Percentiles rank a stretch among this genome's conserved stretches.
Conservation (phyloP, 345 rosid species). For the Lagerstroemia speciosa region DNA sequence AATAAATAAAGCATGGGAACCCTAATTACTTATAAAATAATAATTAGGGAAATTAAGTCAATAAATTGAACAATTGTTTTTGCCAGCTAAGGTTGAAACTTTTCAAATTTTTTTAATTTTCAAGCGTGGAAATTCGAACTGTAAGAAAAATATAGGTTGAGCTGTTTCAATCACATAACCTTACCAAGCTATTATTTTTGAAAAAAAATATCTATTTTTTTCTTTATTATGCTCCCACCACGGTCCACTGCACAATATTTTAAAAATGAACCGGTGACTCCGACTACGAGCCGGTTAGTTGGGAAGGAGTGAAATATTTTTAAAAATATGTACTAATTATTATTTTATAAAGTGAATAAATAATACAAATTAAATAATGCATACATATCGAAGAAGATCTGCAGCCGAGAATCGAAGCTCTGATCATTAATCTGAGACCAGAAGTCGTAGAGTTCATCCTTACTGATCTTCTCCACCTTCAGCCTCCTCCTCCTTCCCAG, state of each 20-base stretch:
- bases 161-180: no score
- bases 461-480: slow-evolving; percentile 66
- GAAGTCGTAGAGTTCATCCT: slow-evolving; percentile 78
- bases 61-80: not conserved
- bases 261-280: not conserved
- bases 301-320: not conserved
- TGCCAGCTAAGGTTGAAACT: no score
- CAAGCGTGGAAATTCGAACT: no score
- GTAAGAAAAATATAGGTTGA: no score
- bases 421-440: slow-evolving; percentile 92
- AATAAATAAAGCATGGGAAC: not conserved
- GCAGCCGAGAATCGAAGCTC: slow-evolving; percentile 96
- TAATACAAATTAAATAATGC: slow-evolving; percentile 8
- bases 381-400: slow-evolving; percentile 99
- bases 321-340: no score
- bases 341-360: not conserved
- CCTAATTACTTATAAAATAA: not conserved
- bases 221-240: not conserved
- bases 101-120: no score
- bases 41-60: slow-evolving; percentile 1
- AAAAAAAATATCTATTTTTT: no score
- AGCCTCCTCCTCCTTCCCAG: slow-evolving; percentile 72
- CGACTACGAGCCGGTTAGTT: not conserved
- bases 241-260: not conserved
- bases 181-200: slow-evolving; percentile 6